phyloP scores from a whole-genome alignment of 305 asterid species.

The Fraxinus xanthoxyloides region DNA sequence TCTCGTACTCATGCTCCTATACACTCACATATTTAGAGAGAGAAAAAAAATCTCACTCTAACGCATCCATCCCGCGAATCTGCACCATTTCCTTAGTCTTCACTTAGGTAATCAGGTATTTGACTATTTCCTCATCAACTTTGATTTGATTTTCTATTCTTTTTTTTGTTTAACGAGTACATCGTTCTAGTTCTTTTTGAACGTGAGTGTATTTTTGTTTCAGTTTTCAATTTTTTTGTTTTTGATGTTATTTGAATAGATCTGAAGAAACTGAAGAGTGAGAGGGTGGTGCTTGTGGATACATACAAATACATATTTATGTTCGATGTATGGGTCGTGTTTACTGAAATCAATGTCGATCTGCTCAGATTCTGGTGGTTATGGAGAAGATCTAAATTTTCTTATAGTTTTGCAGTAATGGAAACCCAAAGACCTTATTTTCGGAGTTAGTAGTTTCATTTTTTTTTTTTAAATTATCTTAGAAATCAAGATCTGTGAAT shows the following conservation, averaged over 20 bases:
- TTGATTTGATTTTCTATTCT: background rate
- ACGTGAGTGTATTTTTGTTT: background rate
- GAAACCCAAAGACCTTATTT: background rate
- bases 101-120: conserved; percentile 21
- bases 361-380: background rate
- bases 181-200: background rate
- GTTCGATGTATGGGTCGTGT: background rate
- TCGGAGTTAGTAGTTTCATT: conserved; percentile 6
- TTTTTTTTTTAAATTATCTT: background rate
- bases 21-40: conserved; percentile 13
- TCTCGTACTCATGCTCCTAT: background rate
- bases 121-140: background rate
- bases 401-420: conserved; percentile 9
- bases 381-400: conserved; percentile 25
- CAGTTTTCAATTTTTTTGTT: background rate
- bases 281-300: conserved; percentile 32
- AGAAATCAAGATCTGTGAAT: conserved; percentile 21
- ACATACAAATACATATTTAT: conserved; percentile 23
- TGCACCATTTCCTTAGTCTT: conserved; percentile 7
- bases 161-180: background rate
- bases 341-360: background rate
- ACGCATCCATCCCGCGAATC: conserved; percentile 9
- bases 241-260: conserved; percentile 44
- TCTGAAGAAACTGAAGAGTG: conserved; percentile 64
- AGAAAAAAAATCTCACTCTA: background rate